A percentile compares a stretch with the other conserved stretches of the same genome.
phyloP scores from a whole-genome alignment of 768 basidiomycete species.

The Coprinellus micaceus region DNA sequence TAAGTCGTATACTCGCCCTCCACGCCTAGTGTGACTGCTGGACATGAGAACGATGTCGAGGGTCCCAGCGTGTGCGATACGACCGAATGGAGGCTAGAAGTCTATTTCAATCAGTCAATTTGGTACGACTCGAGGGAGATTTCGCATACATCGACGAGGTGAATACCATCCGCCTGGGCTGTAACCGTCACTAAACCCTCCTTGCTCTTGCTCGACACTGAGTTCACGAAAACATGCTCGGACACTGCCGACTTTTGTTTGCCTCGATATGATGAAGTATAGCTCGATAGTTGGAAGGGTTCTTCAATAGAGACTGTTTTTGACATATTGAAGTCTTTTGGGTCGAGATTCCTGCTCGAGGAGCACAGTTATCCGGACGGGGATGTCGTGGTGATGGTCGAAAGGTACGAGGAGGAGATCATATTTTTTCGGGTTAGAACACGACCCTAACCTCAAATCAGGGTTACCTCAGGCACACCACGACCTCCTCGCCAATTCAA shows the following conservation, averaged over 20 bases:
- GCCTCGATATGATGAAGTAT: slow-evolving; percentile 22
- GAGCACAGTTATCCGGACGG: no score
- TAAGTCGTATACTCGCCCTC: slow-evolving; percentile 48
- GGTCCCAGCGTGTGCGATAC: slow-evolving; percentile 69
- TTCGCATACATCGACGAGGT: slow-evolving; percentile 60
- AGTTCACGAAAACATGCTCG: slow-evolving; percentile 12
- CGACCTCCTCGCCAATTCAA: no score
- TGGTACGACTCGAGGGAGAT: slow-evolving; percentile 2
- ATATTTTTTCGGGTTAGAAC: not conserved
- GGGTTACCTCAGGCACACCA: not conserved
- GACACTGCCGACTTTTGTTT: slow-evolving; percentile 13
- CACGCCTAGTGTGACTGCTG: slow-evolving; percentile 41
- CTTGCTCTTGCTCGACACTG: slow-evolving; percentile 4
- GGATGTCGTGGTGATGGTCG: not conserved
- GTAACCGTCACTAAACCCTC: slow-evolving; percentile 66
- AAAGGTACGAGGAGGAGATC: not conserved
- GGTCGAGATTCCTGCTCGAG: not conserved
- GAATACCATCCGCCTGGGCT: slow-evolving; percentile 71
- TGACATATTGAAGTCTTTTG: not conserved
- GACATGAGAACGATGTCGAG: slow-evolving; percentile 56
- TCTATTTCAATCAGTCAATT: slow-evolving; percentile 30
- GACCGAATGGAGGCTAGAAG: slow-evolving; percentile 60
- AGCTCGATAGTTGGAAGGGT: slow-evolving; percentile 38
- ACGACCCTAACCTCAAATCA: no score
- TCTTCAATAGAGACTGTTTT: slow-evolving; percentile 25